Base-by-base conservation (phyloP, 2,329 filamentous ascomycete genomes). In the Basipetospora chlamydospora region DNA sequence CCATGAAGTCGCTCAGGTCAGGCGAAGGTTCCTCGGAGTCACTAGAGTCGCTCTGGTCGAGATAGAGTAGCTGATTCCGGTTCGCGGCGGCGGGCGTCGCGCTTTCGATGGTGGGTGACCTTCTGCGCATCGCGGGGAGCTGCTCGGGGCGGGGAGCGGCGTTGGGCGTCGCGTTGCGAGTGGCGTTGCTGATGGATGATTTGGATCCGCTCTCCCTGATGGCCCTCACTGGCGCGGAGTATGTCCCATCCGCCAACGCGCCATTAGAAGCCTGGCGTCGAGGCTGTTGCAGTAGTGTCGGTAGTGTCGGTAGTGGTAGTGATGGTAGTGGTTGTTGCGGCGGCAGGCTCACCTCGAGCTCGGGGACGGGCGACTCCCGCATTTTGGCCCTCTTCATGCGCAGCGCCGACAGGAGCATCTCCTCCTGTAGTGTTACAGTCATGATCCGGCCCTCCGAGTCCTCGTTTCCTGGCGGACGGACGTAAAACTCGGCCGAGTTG, bases 381-480 rank as follows among this genome's bases (percentile, higher is more conserved):
- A 71, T 70, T n/a, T 57, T 56, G 3, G 67, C 63, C n/a, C 68
- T 59, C 55, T 71, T 72, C 44, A 66, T 61, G 7, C 70, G 61
- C 28, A 75, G 57, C 3, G 70, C 70, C 2, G 70, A 64, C 4
- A 75, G 55, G 1, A 75, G 56, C 59, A 72, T 64, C 49, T 74
- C 67, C 41, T 75, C 70, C 42, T 73, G 68, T 4, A 58, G 61
- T 0, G 69, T 73, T 13, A 75, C 67, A 1, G 68, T 66, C 63
- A 74, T 73, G 38, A 73, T 56, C 2, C 69, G 62, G 23, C 55
- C 50, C 20, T 47, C 44, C 13, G 42, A 47, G 8, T 47, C 43
- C 0, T 61, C 61, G 3, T 58, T 59, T 9, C 50, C 51, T 0
- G 51, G 49, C 1, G 58, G 55, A 25, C 59, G 58, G 12, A 64